A percentile compares a stretch with the other conserved stretches of the same genome.
Evolutionary conservation across 768 basidiomycete species (phyloP).

Genomic region (Agrocybe praecox): DNA sequence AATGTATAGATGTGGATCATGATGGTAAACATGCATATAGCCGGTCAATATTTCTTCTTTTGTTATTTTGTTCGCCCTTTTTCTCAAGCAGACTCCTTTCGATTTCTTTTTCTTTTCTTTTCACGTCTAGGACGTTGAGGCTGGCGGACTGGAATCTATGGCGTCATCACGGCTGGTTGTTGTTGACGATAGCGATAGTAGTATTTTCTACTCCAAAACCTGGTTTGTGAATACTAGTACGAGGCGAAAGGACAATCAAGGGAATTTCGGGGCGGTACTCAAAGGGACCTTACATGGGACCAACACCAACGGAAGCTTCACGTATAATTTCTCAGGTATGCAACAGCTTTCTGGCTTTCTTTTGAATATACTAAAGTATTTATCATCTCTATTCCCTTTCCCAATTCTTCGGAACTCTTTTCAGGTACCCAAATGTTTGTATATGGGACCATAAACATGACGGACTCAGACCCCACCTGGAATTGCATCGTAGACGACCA

Average conservation of each 20-base stretch:
- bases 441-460: constrained; percentile 21
- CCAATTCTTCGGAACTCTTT: neutral
- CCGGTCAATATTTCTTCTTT: neutral
- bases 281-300: constrained; percentile 21
- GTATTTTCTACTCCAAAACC: constrained; percentile 17
- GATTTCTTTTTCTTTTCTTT: neutral
- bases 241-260: constrained; percentile 11
- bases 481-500: constrained; percentile 31
- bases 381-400: neutral
- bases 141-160: neutral
- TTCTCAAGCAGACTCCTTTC: neutral
- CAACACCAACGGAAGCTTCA: constrained; percentile 17
- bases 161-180: constrained; percentile 17
- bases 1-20: neutral
- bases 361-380: no score
- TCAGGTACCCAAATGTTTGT: constrained; percentile 27
- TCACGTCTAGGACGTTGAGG: neutral
- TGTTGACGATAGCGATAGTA: constrained; percentile 22
- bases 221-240: constrained; percentile 14
- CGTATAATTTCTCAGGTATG: constrained; percentile 22
- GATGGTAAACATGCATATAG: neutral
- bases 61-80: neutral
- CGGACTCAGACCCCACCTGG: constrained; percentile 29
- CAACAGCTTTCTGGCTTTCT: neutral
- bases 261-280: constrained; percentile 22